Conservation (phyloP, 306 rosid genomes). For the Pterocarpus macrocarpus region DNA sequence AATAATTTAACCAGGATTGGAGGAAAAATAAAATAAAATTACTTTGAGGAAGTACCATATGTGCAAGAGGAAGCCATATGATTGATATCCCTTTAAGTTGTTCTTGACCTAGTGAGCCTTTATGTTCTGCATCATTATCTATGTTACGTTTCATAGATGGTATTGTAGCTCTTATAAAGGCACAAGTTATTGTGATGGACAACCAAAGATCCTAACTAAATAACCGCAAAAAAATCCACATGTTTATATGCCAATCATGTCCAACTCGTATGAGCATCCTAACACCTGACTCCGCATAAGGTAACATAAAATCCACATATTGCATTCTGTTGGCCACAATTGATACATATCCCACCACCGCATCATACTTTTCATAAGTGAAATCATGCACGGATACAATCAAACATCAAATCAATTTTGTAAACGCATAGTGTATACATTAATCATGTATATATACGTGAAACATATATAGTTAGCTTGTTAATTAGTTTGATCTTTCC, state of each 20-base stretch:
- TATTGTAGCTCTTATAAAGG: constrained; percentile 13
- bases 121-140: neutral
- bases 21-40: neutral
- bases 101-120: neutral
- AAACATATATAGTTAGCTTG: too few species aligned
- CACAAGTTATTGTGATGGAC: neutral
- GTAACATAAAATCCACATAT: constrained; percentile 36
- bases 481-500: too few species aligned
- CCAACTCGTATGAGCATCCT: constrained; percentile 22
- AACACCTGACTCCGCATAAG: constrained; percentile 21
- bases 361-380: constrained; percentile 42
- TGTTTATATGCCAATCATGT: neutral
- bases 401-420: too few species aligned
- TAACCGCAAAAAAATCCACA: constrained; percentile 39
- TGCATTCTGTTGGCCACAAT: constrained; percentile 26
- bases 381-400: neutral
- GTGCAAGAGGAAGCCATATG: constrained; percentile 23
- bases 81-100: neutral
- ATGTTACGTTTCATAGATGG: constrained; percentile 34
- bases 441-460: too few species aligned
- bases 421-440: too few species aligned
- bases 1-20: neutral
- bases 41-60: too few species aligned
- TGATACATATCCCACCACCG: constrained; percentile 30
- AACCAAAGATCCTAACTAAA: constrained; percentile 44